phyloP scores from a whole-genome alignment of 371 early-diverging fungal species.

The Mortierella sp. region DNA sequence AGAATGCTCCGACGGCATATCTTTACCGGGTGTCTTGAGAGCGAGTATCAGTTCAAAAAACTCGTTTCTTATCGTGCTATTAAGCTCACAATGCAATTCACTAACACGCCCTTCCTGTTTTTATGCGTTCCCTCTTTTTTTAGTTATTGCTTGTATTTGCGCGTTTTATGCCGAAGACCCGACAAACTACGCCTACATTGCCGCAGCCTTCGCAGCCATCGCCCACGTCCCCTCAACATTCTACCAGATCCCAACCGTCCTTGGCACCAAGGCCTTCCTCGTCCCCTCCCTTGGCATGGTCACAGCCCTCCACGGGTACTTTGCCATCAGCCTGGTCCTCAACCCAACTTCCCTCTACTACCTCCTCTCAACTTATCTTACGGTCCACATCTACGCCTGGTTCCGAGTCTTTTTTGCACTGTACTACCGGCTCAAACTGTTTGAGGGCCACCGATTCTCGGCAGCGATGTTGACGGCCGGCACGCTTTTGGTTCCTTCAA shows the following conservation, averaged over 20 bases:
- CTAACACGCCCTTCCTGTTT: too few relatives aligned
- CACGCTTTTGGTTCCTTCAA: conserved; percentile 44
- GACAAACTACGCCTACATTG: conserved; percentile 39
- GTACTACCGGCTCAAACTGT: conserved; percentile 52
- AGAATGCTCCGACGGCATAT: conserved; percentile 37
- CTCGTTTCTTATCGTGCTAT: too few relatives aligned
- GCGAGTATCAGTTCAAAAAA: conserved; percentile 16
- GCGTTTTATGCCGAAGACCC: conserved; percentile 53
- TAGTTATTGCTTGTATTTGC: conserved; percentile 40
- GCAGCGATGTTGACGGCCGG: conserved; percentile 56
- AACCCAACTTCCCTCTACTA: conserved; percentile 53
- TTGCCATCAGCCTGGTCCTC: conserved; percentile 36
- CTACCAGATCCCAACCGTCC: conserved; percentile 53
- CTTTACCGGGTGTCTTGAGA: conserved; percentile 45
- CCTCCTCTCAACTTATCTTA: conserved; percentile 47
- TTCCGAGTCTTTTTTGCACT: conserved; percentile 55
- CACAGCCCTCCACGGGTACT: conserved; percentile 50
- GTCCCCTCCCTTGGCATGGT: conserved; percentile 46
- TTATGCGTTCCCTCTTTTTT: too few relatives aligned
- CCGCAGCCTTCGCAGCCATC: conserved; percentile 24
- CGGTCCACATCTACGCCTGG: conserved; percentile 57
- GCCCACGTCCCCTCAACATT: conserved; percentile 52
- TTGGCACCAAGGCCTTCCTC: conserved; percentile 55
- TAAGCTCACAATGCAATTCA: too few relatives aligned
- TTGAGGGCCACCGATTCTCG: conserved; percentile 50